Evolutionary conservation across 2,329 filamentous ascomycete species (phyloP).

Genomic region (Arthrobotrys musiformis): DNA sequence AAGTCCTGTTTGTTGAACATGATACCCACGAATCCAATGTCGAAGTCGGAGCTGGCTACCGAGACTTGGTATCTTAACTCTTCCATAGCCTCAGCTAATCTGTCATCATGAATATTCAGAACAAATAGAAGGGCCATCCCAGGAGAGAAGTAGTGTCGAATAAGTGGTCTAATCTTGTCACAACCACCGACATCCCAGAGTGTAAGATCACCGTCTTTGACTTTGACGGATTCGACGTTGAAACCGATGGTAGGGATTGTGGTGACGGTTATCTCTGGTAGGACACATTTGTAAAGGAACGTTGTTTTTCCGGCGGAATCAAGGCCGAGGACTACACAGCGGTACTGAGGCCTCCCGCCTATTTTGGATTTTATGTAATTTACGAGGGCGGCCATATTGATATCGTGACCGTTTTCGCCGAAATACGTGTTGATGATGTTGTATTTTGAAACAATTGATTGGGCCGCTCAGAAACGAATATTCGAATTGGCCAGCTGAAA

Average conservation of each 20-base stretch:
- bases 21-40: conserved; percentile 59
- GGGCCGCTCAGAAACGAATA: too few relatives aligned
- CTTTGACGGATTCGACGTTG: conserved; percentile 55
- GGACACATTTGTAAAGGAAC: conserved; percentile 51
- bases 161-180: conserved; percentile 60
- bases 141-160: conserved; percentile 59
- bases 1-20: conserved; percentile 62
- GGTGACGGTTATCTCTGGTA: conserved; percentile 32
- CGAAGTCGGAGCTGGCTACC: conserved; percentile 56
- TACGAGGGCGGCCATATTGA: conserved; percentile 39
- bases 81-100: conserved; percentile 59
- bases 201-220: conserved; percentile 24
- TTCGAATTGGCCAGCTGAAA: not conserved
- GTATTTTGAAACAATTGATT: conserved; percentile 5
- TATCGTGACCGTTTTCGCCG: not conserved
- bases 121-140: conserved; percentile 60
- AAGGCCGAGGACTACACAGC: conserved; percentile 53
- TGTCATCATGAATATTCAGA: conserved; percentile 59
- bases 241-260: conserved; percentile 58
- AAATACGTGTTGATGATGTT: not conserved
- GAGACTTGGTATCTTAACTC: conserved; percentile 58
- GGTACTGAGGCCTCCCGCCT: not conserved
- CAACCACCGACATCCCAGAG: conserved; percentile 58
- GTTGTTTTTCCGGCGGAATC: conserved; percentile 55
- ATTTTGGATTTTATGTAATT: conserved; percentile 24